Conservation (phyloP, 345 rosid genomes). For the Hibiscus syriacus region DNA sequence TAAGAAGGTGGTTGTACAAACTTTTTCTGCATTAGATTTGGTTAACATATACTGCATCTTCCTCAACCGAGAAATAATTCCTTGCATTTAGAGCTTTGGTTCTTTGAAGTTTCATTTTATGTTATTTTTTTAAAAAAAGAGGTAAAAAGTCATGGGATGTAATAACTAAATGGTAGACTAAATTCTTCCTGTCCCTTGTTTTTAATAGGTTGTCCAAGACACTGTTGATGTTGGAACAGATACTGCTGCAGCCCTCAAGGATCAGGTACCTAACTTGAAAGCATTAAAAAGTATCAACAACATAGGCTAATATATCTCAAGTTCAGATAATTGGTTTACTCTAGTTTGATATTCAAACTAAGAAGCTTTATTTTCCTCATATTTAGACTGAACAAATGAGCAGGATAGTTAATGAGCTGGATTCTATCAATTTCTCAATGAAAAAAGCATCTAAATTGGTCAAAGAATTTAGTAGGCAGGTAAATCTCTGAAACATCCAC, state of each 20-base stretch:
- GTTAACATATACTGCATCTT: slow-evolving; percentile 4
- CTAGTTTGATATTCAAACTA: too few species aligned
- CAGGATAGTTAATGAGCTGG: slow-evolving; percentile 90
- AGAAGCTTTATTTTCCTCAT: too few species aligned
- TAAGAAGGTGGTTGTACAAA: slow-evolving; percentile 51
- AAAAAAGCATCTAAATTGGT: slow-evolving; percentile 92
- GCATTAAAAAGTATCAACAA: slow-evolving; percentile 10
- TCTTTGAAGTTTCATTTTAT: not conserved
- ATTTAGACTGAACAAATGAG: slow-evolving; percentile 52
- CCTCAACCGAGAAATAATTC: not conserved
- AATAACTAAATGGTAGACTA: too few species aligned
- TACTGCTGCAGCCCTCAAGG: slow-evolving; percentile 80
- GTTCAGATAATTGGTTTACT: slow-evolving; percentile 6
- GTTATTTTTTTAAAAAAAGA: not conserved
- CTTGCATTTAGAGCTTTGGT: not conserved
- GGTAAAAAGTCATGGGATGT: not conserved
- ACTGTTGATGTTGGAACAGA: slow-evolving; percentile 82
- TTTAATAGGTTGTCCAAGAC: slow-evolving; percentile 69
- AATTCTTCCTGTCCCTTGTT: slow-evolving; percentile 4
- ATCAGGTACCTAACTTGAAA: slow-evolving; percentile 55
- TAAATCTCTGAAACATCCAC: slow-evolving; percentile 35
- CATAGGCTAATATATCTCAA: not conserved
- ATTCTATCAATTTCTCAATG: slow-evolving; percentile 88
- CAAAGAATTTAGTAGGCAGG: slow-evolving; percentile 99
- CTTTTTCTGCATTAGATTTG: not conserved